phyloP scores from a whole-genome alignment of 2,329 filamentous ascomycete genomes.

The Aureobasidium lini region DNA sequence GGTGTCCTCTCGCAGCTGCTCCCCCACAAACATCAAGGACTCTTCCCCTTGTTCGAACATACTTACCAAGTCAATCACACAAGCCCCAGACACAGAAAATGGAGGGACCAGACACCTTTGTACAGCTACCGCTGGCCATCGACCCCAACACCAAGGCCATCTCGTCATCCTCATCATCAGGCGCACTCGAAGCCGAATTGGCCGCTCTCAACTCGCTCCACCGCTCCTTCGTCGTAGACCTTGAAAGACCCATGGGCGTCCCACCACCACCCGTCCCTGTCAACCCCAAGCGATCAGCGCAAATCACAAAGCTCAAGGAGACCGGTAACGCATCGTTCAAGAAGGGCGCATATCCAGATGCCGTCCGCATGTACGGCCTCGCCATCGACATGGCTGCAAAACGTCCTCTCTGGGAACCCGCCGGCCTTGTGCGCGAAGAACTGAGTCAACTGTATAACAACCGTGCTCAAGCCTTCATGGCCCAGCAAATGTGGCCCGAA shows the following conservation, averaged over 20 bases:
- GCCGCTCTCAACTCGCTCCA: slow-evolving; percentile 70
- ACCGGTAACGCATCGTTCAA: slow-evolving; percentile 75
- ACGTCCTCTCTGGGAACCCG: slow-evolving; percentile 82
- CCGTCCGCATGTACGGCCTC: slow-evolving; percentile 73
- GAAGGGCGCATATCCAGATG: slow-evolving; percentile 66
- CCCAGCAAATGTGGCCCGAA: slow-evolving; percentile 71
- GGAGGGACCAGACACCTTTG: slow-evolving; percentile 57
- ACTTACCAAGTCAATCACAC: slow-evolving; percentile 30
- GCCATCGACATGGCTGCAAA: slow-evolving; percentile 81
- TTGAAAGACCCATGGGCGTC: slow-evolving; percentile 55
- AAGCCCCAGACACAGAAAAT: slow-evolving; percentile 14
- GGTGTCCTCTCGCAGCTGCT: not conserved
- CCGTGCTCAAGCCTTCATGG: slow-evolving; percentile 85
- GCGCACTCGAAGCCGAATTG: slow-evolving; percentile 44
- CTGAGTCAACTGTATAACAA: slow-evolving; percentile 73
- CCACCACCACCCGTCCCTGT: slow-evolving; percentile 85
- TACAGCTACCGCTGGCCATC: slow-evolving; percentile 70
- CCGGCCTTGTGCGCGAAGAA: slow-evolving; percentile 77
- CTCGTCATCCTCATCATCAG: slow-evolving; percentile 35
- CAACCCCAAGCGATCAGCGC: slow-evolving; percentile 82
- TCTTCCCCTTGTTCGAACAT: not conserved
- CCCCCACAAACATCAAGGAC: not conserved
- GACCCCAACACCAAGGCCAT: slow-evolving; percentile 77
- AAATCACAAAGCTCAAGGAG: slow-evolving; percentile 87
- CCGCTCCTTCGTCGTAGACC: slow-evolving; percentile 54